Percentiles rank a stretch among this genome's conserved stretches.
phyloP scores from a whole-genome alignment of 108 stramenopile species.

The Fistulifera pelliculosa region DNA sequence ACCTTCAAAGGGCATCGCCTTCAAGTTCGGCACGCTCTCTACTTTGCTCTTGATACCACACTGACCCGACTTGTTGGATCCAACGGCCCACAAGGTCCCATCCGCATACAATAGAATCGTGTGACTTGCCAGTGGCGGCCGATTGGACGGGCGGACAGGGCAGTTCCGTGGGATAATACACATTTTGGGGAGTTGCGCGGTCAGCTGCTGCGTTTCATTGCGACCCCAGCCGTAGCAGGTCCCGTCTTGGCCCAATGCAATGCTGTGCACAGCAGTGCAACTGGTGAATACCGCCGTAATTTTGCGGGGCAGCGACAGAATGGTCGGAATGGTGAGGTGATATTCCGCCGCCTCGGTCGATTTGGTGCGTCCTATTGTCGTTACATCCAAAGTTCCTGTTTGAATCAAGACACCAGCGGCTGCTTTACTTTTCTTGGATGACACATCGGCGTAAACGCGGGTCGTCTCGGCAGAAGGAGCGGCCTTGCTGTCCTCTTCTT shows the following conservation, averaged over 20 bases:
- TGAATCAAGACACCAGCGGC: slow-evolving; percentile 47
- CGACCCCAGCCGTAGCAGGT: slow-evolving; percentile 81
- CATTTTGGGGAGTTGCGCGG: slow-evolving; percentile 18
- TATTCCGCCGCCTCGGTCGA: slow-evolving; percentile 20
- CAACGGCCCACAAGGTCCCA: slow-evolving; percentile 49
- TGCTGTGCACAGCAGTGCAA: slow-evolving; percentile 60
- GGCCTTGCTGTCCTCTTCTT: neutral
- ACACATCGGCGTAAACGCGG: slow-evolving; percentile 9
- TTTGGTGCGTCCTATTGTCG: slow-evolving; percentile 41
- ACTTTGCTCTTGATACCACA: slow-evolving; percentile 46
- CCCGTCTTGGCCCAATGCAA: slow-evolving; percentile 52
- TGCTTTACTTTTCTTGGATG: slow-evolving; percentile 15
- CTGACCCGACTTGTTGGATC: slow-evolving; percentile 69
- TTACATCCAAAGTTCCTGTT: slow-evolving; percentile 73
- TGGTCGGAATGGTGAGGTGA: slow-evolving; percentile 45
- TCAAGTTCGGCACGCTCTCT: slow-evolving; percentile 28
- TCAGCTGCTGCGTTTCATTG: slow-evolving; percentile 48
- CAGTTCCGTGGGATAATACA: slow-evolving; percentile 25
- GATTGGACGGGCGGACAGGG: slow-evolving; percentile 25
- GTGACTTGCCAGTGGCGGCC: slow-evolving; percentile 78
- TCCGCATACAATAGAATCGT: slow-evolving; percentile 49
- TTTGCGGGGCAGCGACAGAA: slow-evolving; percentile 29
- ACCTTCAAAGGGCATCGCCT: slow-evolving; percentile 31
- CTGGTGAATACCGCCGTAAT: slow-evolving; percentile 38
- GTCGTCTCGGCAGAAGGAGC: neutral